Evolutionary conservation across 495 filamentous ascomycete species (phyloP).

Genomic region (Penicillium pulvis): DNA sequence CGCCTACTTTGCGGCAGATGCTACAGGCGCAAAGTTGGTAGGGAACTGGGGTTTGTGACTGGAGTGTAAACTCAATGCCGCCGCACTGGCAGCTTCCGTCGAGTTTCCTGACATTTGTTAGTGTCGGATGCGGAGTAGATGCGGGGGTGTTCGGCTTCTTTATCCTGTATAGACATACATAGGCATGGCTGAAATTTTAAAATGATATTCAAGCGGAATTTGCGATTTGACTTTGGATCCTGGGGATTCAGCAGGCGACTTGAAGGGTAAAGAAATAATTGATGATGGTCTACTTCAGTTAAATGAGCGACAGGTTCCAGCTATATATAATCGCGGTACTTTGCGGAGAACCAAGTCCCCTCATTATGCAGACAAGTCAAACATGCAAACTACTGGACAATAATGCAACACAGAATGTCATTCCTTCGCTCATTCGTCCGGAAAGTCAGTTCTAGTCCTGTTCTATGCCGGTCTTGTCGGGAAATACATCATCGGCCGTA

Average conservation of each 20-base stretch:
- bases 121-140: neutral
- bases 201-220: too few relatives aligned
- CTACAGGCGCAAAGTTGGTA: conserved; percentile 60
- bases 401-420: neutral
- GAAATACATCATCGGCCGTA: conserved; percentile 26
- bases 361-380: conserved; percentile 1
- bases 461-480: conserved; percentile 4
- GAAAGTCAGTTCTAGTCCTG: conserved; percentile 2
- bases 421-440: conserved; percentile 7
- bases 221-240: too few relatives aligned
- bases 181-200: conserved; percentile 18
- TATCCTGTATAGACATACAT: conserved; percentile 21
- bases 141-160: neutral
- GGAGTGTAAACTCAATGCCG: conserved; percentile 51
- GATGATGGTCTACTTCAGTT: neutral
- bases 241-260: too few relatives aligned
- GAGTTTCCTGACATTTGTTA: conserved; percentile 40
- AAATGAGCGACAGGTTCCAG: neutral
- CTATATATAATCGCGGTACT: neutral
- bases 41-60: conserved; percentile 55
- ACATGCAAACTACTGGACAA: neutral
- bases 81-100: conserved; percentile 59
- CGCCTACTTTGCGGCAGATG: conserved; percentile 58
- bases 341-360: neutral
- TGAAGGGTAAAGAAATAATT: neutral